Conservation (phyloP, 257 asterid genomes). For the Primulina tabacum region DNA sequence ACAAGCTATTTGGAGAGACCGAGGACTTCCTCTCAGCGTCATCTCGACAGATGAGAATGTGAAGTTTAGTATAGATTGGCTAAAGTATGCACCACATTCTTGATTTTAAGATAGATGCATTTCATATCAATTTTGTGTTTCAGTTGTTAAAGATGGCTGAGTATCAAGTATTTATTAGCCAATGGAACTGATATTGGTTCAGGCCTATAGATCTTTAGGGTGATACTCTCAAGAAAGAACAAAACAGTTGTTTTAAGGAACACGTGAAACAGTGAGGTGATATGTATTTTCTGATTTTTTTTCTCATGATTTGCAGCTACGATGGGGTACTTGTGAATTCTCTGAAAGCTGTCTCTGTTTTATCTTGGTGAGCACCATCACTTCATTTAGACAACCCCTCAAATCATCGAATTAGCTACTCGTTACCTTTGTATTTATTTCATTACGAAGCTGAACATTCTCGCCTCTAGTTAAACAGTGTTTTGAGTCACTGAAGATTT, state of each 20-base stretch:
- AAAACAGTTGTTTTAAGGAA: background rate
- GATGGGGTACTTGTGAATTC: slow-evolving; percentile 82
- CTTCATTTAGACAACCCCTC: background rate
- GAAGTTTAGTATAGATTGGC: slow-evolving; percentile 74
- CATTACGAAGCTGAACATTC: background rate
- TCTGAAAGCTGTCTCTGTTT: slow-evolving; percentile 54
- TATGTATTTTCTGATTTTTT: slow-evolving; percentile 17
- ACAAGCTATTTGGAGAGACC: slow-evolving; percentile 54
- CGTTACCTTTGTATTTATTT: slow-evolving; percentile 13
- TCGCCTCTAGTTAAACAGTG: background rate
- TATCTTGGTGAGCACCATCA: slow-evolving; percentile 57
- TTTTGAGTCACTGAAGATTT: background rate
- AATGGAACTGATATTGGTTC: background rate
- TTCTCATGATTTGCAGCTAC: slow-evolving; percentile 56
- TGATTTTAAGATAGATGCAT: slow-evolving; percentile 16
- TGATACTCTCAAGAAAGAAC: background rate
- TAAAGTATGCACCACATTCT: slow-evolving; percentile 55
- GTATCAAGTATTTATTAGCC: background rate
- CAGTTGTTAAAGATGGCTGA: background rate
- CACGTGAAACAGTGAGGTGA: background rate
- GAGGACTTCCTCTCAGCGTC: slow-evolving; percentile 48
- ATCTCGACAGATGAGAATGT: slow-evolving; percentile 37
- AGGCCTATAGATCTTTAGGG: background rate
- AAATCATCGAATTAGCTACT: background rate
- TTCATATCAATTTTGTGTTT: background rate